Base-by-base conservation (phyloP, 371 early-diverging fungal genomes). In the Syncephalastrum sp. region DNA sequence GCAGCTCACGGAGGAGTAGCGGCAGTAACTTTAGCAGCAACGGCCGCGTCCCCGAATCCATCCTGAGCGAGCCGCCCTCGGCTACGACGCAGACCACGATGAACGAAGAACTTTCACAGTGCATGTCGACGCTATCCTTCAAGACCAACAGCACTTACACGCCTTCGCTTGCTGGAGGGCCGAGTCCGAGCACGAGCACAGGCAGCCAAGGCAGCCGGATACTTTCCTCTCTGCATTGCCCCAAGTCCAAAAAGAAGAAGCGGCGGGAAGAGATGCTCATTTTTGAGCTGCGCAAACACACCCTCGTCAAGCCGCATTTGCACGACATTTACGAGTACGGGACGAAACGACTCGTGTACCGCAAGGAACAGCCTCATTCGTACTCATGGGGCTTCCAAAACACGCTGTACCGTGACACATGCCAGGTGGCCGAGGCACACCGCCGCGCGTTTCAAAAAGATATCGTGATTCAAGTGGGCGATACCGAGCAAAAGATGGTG, bases 321-420 rank as follows among this genome's bases (percentile, higher is more conserved):
- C 72, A 70, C 23, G 74, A 75, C 29, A 55, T 79, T 13, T 74
- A 65, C 54, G 45, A 61, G 6, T 53, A 60, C 12, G 66, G 67
- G 5, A 69, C 73, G 15, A 79, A 75, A 48, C 54, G 53, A 3
- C 49, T 64, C n/a, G 63, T 57, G 6, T 79, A 67, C 25, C 63
- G 69, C 27, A 79, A 79, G 42, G 48, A 65, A 1, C 79, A 79
- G 29, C 66, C 72, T 15, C 79, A 79, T 45, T 79, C 76, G 3
- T 79, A 79, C 50, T 72, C 76, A 8, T 79, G 79, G 79, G 79
- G 79, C 21, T 79, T 79, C 50, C 79, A 79, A 52, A 79, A 79
- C 47, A 48, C 65, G 3, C 47, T 78, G 8, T 78, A 69, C 50
- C 62, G 68, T 15, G 49, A 43, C 2, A 50, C 53, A 3, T 43